Percentiles rank a stretch among this genome's conserved stretches.
These are phyloP conservation scores for Hypoxylon sp. DNA, from an alignment of 2,329 filamentous ascomycete species.

Conservation along the genomic window DNA sequence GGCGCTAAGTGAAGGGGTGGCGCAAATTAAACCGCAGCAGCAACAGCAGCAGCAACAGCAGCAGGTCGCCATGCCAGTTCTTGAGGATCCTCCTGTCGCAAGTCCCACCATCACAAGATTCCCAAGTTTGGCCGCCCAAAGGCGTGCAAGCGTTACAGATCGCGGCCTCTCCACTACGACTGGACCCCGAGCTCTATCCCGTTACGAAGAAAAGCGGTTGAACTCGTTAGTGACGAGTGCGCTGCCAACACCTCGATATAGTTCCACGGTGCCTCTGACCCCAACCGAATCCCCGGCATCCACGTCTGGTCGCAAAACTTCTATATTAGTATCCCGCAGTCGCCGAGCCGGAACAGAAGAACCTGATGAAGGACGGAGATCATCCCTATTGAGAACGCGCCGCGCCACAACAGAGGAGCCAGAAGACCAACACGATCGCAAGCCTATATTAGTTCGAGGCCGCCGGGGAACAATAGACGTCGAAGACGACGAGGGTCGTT, in stretches of 20 bases:
- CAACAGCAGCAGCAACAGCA: too few species aligned
- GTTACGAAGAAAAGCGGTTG: slow-evolving; percentile 62
- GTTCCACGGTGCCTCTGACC: slow-evolving; percentile 50
- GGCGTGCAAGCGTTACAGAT: slow-evolving; percentile 53
- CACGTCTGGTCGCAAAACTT: slow-evolving; percentile 59
- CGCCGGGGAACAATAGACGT: slow-evolving; percentile 58
- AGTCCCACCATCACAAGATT: slow-evolving; percentile 59
- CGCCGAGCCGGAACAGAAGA: slow-evolving; percentile 61
- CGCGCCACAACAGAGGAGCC: slow-evolving; percentile 58
- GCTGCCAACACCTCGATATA: slow-evolving; percentile 55
- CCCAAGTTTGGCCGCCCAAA: slow-evolving; percentile 47
- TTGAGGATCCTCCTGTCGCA: slow-evolving; percentile 45
- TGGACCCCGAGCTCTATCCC: slow-evolving; percentile 59
- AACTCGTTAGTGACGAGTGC: slow-evolving; percentile 56
- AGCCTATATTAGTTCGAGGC: slow-evolving; percentile 55
- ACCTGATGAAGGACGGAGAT: slow-evolving; percentile 59
- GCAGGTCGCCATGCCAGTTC: slow-evolving; percentile 41
- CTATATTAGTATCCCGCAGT: slow-evolving; percentile 57
- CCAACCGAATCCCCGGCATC: slow-evolving; percentile 49
- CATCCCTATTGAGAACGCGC: slow-evolving; percentile 57
- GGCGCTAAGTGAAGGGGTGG: slow-evolving; percentile 73
- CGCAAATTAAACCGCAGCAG: slow-evolving; percentile 50
- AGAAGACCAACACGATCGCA: slow-evolving; percentile 52
- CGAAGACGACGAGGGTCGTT: slow-evolving; percentile 59
- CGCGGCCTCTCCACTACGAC: slow-evolving; percentile 49